These are phyloP conservation scores for Torrubiellomyces zombiae DNA, from an alignment of 2,329 filamentous ascomycete genomes.

Conservation along the genomic window DNA sequence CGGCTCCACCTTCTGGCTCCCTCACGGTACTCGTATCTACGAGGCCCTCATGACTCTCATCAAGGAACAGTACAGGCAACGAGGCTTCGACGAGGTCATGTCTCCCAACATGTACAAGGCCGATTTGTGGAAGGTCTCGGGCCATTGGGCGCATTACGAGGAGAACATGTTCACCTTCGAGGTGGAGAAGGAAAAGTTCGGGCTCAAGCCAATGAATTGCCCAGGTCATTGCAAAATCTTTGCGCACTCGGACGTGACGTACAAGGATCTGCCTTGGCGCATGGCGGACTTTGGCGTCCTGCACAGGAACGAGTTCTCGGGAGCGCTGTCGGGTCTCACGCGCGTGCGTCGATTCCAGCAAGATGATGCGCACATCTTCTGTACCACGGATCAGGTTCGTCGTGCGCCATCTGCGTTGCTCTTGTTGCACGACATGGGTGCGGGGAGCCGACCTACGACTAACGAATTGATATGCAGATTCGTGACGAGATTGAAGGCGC, in stretches of 20 bases:
- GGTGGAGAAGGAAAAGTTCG: constrained; percentile 56
- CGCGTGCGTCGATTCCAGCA: constrained; percentile 89
- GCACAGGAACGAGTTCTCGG: constrained; percentile 89
- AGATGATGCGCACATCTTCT: constrained; percentile 95
- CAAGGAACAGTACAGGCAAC: constrained; percentile 76
- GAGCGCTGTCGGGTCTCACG: constrained; percentile 77
- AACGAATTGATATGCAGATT: constrained; percentile 12
- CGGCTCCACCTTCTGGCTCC: constrained; percentile 81
- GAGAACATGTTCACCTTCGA: constrained; percentile 77
- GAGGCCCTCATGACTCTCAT: constrained; percentile 74
- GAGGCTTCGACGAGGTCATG: constrained; percentile 88
- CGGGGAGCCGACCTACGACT: constrained; percentile 3
- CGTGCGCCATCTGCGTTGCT: background rate
- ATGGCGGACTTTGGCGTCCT: constrained; percentile 93
- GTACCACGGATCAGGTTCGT: constrained; percentile 26
- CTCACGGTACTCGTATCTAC: constrained; percentile 85
- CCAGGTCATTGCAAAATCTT: constrained; percentile 88
- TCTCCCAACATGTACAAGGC: constrained; percentile 92
- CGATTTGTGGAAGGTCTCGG: constrained; percentile 82
- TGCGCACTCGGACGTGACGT: constrained; percentile 65
- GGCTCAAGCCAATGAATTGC: constrained; percentile 96
- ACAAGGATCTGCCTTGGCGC: constrained; percentile 71
- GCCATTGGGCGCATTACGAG: constrained; percentile 73
- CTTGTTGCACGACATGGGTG: background rate
- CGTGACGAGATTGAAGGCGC: constrained; percentile 48